Evolutionary conservation across 179 eudicot species (phyloP).

Genomic region (Patellifolia procumbens): DNA sequence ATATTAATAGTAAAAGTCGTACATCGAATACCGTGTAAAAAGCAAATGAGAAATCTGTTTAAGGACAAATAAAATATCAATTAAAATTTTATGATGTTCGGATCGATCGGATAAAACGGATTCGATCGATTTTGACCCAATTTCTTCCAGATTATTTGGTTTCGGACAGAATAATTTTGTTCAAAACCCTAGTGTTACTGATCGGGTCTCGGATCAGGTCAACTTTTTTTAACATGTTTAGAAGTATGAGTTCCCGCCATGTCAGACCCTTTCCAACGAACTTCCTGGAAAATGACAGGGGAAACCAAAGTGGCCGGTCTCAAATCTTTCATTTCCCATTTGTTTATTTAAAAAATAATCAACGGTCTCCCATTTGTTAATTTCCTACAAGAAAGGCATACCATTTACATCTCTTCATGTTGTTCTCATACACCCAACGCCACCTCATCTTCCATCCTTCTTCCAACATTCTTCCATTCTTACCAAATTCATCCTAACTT

Average conservation of each 20-base stretch:
- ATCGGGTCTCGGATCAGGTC: no score
- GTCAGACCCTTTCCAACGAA: conserved; percentile 22
- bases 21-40: no score
- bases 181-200: no score
- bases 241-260: conserved; percentile 26
- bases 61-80: no score
- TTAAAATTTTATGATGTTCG: no score
- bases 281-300: not conserved
- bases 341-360: conserved; percentile 19
- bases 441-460: conserved; percentile 23
- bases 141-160: no score
- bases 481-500: not conserved
- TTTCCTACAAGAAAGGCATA: conserved; percentile 41
- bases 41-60: no score
- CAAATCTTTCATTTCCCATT: conserved; percentile 4
- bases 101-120: no score
- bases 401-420: conserved; percentile 33
- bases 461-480: not conserved
- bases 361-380: conserved; percentile 33
- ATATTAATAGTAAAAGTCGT: no score
- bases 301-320: not conserved
- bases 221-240: no score
- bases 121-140: no score
- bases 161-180: no score
- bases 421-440: conserved; percentile 6